Base-by-base conservation (phyloP, 140 eudicot genomes). In the Oenanthe javanica region DNA sequence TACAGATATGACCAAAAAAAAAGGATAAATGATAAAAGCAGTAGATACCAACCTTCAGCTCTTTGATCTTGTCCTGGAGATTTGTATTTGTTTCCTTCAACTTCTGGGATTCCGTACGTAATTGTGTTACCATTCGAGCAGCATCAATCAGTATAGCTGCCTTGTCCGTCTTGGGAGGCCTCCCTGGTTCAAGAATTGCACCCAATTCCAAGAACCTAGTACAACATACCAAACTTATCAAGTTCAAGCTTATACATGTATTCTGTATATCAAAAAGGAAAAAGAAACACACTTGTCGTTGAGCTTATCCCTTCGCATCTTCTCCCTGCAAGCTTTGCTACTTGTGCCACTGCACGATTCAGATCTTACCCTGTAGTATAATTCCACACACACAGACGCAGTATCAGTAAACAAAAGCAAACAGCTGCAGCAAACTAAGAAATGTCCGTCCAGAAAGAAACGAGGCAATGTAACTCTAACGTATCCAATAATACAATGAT, bases 251-350 rank as follows among this genome's bases (percentile, higher is more conserved):
- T 6, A 61, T 21, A 18, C 1, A 6, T 2, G 40, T 36, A 36
- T 36, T 1, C 40, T n/a, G 55, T 13, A 75, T 66, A 64, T 1
- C n/a, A 46, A 49, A 47, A 63, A 3, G 1, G 52, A 16, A 69
- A 40, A 15, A 80, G 48, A 23, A 50, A 81, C 67, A 54, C 78
- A 94, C 99, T 94, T 94, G 88, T 94, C 97, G 77, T 92, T 94
- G 31, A 94, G 93, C 82, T 86, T 89, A 79, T 90, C 99, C 85
- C 99, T 88, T 67, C 99, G 92, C 86, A 87, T 82, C 86, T 94
- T 94, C 86, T 94, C 99, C 80, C 99, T 89, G 84, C 97, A 90
- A 9, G 99, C 99, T 92, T 94, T 94, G 85, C 93, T 89, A 84
- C 93, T 92, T 80, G 98, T 89, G 75, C 91, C 85, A 81, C 87